phyloP scores from a whole-genome alignment of 805 yeast species.

The Jamesozyma piceae region DNA sequence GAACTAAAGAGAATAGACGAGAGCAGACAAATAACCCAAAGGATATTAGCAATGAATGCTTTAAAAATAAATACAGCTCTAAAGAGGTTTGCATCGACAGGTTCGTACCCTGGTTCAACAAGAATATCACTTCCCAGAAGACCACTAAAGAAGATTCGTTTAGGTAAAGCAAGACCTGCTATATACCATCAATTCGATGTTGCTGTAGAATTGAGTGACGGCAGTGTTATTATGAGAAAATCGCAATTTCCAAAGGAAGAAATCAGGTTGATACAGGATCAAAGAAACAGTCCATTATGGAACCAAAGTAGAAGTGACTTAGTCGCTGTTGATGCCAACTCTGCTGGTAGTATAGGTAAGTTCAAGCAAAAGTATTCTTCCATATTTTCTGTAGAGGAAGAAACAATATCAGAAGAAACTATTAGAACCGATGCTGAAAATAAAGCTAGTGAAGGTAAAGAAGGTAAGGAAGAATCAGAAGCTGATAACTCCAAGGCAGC shows the following conservation, averaged over 20 bases:
- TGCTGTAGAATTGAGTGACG: slow-evolving; percentile 85
- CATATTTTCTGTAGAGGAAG: slow-evolving; percentile 36
- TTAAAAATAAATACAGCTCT: background rate
- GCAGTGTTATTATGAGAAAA: slow-evolving; percentile 75
- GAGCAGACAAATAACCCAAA: no score
- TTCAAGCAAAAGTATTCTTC: slow-evolving; percentile 58
- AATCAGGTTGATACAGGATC: slow-evolving; percentile 76
- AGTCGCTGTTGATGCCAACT: slow-evolving; percentile 65
- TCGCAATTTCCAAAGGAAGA: slow-evolving; percentile 86
- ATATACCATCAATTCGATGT: slow-evolving; percentile 86
- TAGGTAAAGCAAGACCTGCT: slow-evolving; percentile 90
- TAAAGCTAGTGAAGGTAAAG: background rate
- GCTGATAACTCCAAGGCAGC: background rate
- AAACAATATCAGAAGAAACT: background rate
- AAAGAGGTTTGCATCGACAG: slow-evolving; percentile 16
- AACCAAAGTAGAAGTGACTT: slow-evolving; percentile 77
- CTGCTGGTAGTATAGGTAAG: slow-evolving; percentile 70
- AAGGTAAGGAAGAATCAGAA: background rate
- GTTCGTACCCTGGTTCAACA: slow-evolving; percentile 18
- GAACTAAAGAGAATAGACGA: no score
- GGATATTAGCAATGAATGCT: background rate
- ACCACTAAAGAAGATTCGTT: slow-evolving; percentile 56
- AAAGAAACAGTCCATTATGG: slow-evolving; percentile 81
- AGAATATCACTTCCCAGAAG: slow-evolving; percentile 34
- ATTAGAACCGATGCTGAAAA: slow-evolving; percentile 3